Base-by-base conservation (phyloP, 768 basidiomycete genomes). In the Collybia mongolica region DNA sequence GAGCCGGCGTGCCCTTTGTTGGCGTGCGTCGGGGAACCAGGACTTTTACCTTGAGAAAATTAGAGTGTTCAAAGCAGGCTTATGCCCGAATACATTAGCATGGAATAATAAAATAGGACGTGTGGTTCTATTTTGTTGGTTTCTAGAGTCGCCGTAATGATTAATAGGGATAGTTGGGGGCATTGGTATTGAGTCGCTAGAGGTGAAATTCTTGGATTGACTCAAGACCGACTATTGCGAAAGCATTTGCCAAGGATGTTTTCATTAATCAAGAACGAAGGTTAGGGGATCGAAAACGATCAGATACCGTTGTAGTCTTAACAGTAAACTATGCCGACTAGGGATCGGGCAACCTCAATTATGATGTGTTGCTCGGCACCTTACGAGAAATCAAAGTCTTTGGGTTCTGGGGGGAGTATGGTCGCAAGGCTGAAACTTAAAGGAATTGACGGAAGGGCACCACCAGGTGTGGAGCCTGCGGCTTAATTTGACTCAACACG, bases 301-400 rank as follows among this genome's bases (percentile, higher is more conserved):
- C 80, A 85, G 84, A 85, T 84, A 84, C 82, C 80, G 68, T 83
- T 83, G 81, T 85, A 84, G 83, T 39, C 17, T 24, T 42, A 42
- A 42, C 41, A 22, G 22, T 86, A 85, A 85, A 84, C 83, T 78
- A 85, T 85, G 83, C 82, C 79, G 77, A 84, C 83, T 82, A 82
- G 83, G 20, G 79, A 83, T 83, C 76, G 76, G 82, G 72, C 72
- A 71, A 82, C 68, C 80, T 81, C 79, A 76, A 75, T 75, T 74
- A 76, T 75, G 64, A 81, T 84, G 83, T 81, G 80, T 83, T 73
- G 73, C 72, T 84, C 78, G 76, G 84, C 82, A 84, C 83, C 84
- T 84, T 84, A 82, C 80, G 79, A 85, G 84, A 87, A 87, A 86
- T 84, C 83, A 85, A 85, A 86, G 85, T 86, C 82, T 86, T 87